A percentile compares a stretch with the other conserved stretches of the same genome.
These are phyloP conservation scores for Solanum habrochaites DNA, from an alignment of 257 asterid genomes.

Conservation along the genomic window DNA sequence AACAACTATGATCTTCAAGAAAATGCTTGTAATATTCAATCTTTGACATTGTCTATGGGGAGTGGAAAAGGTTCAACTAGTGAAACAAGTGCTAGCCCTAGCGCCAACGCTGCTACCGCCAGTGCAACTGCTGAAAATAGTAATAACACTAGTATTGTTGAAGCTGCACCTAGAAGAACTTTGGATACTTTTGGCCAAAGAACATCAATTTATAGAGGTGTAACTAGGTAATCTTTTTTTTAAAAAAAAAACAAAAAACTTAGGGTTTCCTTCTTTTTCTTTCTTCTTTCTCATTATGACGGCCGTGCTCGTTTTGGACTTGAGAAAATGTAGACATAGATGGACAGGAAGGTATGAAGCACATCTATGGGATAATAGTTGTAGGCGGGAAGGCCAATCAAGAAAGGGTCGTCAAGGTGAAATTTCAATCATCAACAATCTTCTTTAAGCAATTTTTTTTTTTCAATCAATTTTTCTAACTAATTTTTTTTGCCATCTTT, in stretches of 20 bases:
- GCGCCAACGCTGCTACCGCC: not conserved
- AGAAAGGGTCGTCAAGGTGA: conserved; percentile 95
- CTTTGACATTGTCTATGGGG: conserved; percentile 71
- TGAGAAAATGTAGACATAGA: conserved; percentile 46
- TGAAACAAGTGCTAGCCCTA: conserved; percentile 20
- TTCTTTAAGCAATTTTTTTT: not conserved
- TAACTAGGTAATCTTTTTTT: conserved; percentile 43
- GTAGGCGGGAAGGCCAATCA: conserved; percentile 91
- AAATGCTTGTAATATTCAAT: conserved; percentile 46
- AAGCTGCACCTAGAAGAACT: conserved; percentile 58
- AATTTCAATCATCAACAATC: not conserved
- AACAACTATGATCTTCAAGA: conserved; percentile 35
- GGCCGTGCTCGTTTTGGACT: not conserved
- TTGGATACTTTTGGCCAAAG: conserved; percentile 90
- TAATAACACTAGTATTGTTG: conserved; percentile 40
- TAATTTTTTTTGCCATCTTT: not conserved
- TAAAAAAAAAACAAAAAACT: too few relatives aligned
- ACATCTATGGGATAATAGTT: conserved; percentile 90
- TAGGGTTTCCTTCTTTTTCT: not conserved
- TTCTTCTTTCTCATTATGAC: not conserved
- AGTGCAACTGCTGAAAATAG: conserved; percentile 31
- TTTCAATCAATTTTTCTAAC: not conserved
- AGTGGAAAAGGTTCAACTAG: conserved; percentile 50
- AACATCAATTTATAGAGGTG: conserved; percentile 92
- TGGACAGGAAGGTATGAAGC: conserved; percentile 98